phyloP scores from a whole-genome alignment of 805 yeast species.

The Zygosaccharomyces rouxii region DNA sequence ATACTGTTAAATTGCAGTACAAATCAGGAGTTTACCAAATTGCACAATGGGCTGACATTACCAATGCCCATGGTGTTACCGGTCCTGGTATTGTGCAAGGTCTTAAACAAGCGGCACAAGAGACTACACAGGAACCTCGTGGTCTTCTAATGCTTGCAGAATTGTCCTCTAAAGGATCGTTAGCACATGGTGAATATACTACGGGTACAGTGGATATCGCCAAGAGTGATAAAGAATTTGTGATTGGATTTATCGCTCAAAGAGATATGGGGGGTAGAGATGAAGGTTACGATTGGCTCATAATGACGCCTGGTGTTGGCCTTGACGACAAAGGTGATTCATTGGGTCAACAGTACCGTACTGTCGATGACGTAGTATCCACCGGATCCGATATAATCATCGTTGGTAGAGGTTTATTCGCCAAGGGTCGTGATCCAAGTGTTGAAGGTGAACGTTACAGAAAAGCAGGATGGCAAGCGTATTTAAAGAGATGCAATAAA shows the following conservation, averaged over 20 bases:
- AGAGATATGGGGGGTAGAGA: constrained; percentile 75
- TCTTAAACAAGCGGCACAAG: constrained; percentile 67
- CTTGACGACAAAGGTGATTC: constrained; percentile 94
- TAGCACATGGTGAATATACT: constrained; percentile 91
- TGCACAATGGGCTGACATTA: constrained; percentile 93
- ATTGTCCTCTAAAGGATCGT: constrained; percentile 86
- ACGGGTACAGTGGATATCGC: constrained; percentile 85
- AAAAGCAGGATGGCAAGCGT: constrained; percentile 94
- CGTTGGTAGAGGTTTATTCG: constrained; percentile 97
- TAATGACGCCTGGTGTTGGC: constrained; percentile 98
- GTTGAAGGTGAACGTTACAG: constrained; percentile 85
- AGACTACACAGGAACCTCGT: constrained; percentile 70
- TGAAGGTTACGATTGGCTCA: constrained; percentile 90
- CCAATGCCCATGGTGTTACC: constrained; percentile 96
- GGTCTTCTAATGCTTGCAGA: constrained; percentile 95
- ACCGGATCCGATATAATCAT: constrained; percentile 93
- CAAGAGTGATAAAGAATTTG: constrained; percentile 79
- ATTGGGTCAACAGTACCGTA: constrained; percentile 93
- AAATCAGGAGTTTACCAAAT: constrained; percentile 84
- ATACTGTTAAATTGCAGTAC: constrained; percentile 92
- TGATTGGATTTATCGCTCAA: constrained; percentile 95
- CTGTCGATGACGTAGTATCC: constrained; percentile 76
- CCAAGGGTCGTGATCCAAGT: constrained; percentile 86
- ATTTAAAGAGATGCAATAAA: constrained; percentile 41
- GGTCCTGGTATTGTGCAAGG: constrained; percentile 93